phyloP scores from a whole-genome alignment of 164 flowering plant genomes.

The Chimonanthus praecox region DNA sequence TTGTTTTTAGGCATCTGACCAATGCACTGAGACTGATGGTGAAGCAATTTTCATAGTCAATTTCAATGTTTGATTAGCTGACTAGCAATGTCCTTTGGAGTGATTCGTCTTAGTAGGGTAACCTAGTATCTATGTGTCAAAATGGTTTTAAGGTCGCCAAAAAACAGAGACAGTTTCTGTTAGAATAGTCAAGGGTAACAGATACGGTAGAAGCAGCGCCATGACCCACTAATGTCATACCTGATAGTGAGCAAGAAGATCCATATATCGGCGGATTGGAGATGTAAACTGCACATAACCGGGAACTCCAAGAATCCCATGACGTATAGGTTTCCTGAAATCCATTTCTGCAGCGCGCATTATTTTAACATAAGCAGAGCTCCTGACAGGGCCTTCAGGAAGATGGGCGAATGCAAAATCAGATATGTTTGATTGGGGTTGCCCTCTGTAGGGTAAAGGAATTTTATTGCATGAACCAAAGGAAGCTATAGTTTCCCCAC shows the following conservation, averaged over 20 bases:
- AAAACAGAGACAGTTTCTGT: too few relatives aligned
- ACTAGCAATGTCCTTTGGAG: too few relatives aligned
- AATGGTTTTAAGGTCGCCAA: too few relatives aligned
- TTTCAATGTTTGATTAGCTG: too few relatives aligned
- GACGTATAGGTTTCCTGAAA: constrained; percentile 79
- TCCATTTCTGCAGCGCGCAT: constrained; percentile 94
- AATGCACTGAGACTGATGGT: too few relatives aligned
- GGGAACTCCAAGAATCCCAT: constrained; percentile 83
- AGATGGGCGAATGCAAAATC: constrained; percentile 72
- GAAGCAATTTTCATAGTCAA: too few relatives aligned
- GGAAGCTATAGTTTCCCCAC: constrained; percentile 86
- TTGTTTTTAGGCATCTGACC: too few relatives aligned
- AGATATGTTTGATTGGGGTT: constrained; percentile 77
- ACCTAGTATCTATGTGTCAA: too few relatives aligned
- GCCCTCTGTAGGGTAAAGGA: constrained; percentile 93
- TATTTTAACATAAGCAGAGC: constrained; percentile 62
- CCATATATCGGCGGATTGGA: constrained; percentile 94
- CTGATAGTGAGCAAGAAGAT: constrained; percentile 94
- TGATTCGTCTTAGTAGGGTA: too few relatives aligned
- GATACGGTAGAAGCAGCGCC: too few relatives aligned
- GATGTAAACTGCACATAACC: constrained; percentile 98
- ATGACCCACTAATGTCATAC: constrained; percentile 17
- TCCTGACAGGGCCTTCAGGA: constrained; percentile 95
- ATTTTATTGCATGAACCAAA: constrained; percentile 69
- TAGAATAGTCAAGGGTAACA: too few relatives aligned